A percentile compares a stretch with the other conserved stretches of the same genome.
These are phyloP conservation scores for Calcarisporium arbuscula DNA, from an alignment of 2,329 filamentous ascomycete species.

Conservation along the genomic window DNA sequence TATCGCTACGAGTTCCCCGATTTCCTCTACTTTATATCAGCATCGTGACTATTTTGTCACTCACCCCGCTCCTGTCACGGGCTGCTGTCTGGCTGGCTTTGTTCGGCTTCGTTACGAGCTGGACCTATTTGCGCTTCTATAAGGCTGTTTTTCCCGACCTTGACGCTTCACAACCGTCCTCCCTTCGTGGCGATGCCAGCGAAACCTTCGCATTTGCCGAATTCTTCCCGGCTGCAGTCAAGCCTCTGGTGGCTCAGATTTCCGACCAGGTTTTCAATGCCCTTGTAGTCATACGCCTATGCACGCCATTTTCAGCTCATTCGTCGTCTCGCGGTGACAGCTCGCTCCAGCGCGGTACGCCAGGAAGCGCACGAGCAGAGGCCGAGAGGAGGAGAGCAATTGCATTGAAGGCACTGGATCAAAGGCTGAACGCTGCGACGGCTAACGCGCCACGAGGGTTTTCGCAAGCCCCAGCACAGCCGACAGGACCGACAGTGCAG, in stretches of 20 bases:
- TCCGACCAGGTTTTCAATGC: slow-evolving; percentile 67
- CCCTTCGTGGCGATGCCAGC: slow-evolving; percentile 81
- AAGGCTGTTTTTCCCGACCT: slow-evolving; percentile 68
- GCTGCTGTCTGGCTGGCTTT: slow-evolving; percentile 74
- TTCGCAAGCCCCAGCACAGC: slow-evolving; percentile 22
- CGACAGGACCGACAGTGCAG: slow-evolving; percentile 50
- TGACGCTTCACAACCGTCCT: slow-evolving; percentile 51
- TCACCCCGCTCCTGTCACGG: slow-evolving; percentile 54
- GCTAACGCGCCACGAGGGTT: slow-evolving; percentile 31
- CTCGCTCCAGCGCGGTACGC: slow-evolving; percentile 48
- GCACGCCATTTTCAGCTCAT: slow-evolving; percentile 82
- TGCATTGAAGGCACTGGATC: slow-evolving; percentile 85
- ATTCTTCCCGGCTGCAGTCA: slow-evolving; percentile 83
- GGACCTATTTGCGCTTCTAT: slow-evolving; percentile 96
- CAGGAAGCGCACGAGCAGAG: slow-evolving; percentile 74
- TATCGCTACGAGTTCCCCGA: slow-evolving; percentile 78
- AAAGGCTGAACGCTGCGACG: slow-evolving; percentile 81
- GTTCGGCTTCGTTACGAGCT: slow-evolving; percentile 79
- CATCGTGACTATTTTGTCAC: slow-evolving; percentile 58
- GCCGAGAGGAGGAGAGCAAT: slow-evolving; percentile 84
- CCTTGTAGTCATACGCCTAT: slow-evolving; percentile 69
- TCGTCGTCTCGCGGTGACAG: slow-evolving; percentile 64
- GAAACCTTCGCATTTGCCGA: slow-evolving; percentile 95
- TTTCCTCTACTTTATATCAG: slow-evolving; percentile 69
- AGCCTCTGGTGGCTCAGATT: slow-evolving; percentile 70